Evolutionary conservation across 202 grass and related monocot species (phyloP).

Genomic region (Panicum virgatum): DNA sequence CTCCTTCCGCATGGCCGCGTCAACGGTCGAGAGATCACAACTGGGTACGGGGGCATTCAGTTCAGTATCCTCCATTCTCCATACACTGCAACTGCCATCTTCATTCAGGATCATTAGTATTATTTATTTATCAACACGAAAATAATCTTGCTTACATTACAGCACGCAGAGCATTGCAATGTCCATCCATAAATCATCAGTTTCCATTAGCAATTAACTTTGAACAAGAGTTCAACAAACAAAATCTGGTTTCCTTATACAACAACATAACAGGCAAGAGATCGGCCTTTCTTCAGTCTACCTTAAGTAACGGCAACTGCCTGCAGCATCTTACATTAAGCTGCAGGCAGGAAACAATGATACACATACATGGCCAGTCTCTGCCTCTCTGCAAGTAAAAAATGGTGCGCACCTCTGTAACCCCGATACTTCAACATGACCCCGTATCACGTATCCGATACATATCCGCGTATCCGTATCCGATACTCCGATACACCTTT

Average conservation of each 20-base stretch:
- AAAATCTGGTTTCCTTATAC: conserved; percentile 31
- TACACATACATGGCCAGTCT: conserved; percentile 27
- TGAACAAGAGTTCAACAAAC: conserved; percentile 7
- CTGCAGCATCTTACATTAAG: background rate
- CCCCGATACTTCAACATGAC: too few relatives aligned
- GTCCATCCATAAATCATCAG: conserved; percentile 12
- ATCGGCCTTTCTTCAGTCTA: conserved; percentile 13
- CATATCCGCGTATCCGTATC: too few relatives aligned
- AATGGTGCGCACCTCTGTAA: conserved; percentile 25
- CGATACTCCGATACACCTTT: too few relatives aligned
- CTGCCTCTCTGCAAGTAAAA: conserved; percentile 18
- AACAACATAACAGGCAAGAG: conserved; percentile 16
- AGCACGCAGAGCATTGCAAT: background rate
- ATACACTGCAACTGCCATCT: background rate
- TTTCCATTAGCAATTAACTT: conserved; percentile 14
- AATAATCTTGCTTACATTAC: too few relatives aligned
- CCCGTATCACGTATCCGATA: too few relatives aligned
- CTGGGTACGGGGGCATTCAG: background rate
- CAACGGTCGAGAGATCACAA: background rate
- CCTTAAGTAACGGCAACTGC: background rate
- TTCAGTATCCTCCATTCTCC: background rate
- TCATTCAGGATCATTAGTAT: background rate
- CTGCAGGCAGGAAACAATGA: conserved; percentile 10
- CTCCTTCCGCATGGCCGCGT: background rate
- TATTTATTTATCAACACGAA: background rate